These are phyloP conservation scores for Beauveria medogensis DNA, from an alignment of 2,329 filamentous ascomycete species.

Conservation along the genomic window DNA sequence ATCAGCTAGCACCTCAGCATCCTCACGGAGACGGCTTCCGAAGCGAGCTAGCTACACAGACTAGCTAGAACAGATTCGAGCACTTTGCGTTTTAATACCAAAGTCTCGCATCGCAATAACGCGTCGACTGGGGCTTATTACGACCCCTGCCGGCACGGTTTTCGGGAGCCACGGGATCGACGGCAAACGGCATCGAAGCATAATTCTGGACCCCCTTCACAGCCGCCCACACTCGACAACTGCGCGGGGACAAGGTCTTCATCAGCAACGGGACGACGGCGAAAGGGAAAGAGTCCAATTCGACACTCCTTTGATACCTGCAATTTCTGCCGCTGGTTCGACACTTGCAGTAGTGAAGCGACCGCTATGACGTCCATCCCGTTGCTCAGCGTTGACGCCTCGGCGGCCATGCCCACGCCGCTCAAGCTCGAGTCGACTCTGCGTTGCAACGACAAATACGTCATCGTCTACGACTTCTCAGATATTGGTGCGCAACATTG, in stretches of 20 bases:
- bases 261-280: neutral
- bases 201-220: neutral
- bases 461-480: conserved; percentile 30
- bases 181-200: neutral
- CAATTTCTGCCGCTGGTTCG: neutral
- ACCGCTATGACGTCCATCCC: conserved; percentile 2
- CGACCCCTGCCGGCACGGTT: neutral
- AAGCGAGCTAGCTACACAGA: neutral
- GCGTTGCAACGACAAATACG: conserved; percentile 31
- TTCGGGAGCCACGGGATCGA: conserved; percentile 8
- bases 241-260: neutral
- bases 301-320: neutral
- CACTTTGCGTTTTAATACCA: too few relatives aligned
- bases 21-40: neutral
- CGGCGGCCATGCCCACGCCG: neutral
- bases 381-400: conserved; percentile 3
- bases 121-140: neutral
- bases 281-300: neutral
- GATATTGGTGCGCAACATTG: conserved; percentile 22
- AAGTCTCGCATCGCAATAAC: neutral
- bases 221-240: neutral
- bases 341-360: neutral
- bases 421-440: neutral
- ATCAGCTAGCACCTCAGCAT: neutral
- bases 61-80: neutral